Percentiles rank a stretch among this genome's conserved stretches.
phyloP scores from a whole-genome alignment of 108 stramenopile species.

The Conticribra guillardii region DNA sequence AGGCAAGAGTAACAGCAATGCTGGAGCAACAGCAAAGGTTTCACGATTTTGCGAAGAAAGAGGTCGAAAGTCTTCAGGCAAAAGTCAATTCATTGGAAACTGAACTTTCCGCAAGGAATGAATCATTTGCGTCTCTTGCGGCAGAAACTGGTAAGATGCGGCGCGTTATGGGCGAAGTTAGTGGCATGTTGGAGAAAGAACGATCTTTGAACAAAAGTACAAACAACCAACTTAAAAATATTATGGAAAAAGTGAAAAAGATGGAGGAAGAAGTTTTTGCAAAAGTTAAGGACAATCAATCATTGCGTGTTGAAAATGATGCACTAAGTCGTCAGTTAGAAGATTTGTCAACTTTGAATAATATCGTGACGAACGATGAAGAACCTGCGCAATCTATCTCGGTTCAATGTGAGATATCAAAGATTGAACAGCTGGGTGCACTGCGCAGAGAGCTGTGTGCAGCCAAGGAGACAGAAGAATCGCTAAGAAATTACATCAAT shows the following conservation, averaged over 20 bases:
- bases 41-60: conserved; percentile 17
- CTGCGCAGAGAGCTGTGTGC: conserved; percentile 13
- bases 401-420: background rate
- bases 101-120: background rate
- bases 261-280: background rate
- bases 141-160: conserved; percentile 7
- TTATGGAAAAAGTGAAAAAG: background rate
- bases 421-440: background rate
- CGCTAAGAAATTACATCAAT: conserved; percentile 27
- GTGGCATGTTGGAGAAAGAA: conserved; percentile 9
- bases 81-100: conserved; percentile 20
- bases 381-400: background rate
- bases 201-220: background rate
- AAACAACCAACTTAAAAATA: conserved; percentile 1
- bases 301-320: background rate
- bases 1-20: conserved; percentile 12
- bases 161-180: background rate
- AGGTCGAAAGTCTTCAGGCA: conserved; percentile 4
- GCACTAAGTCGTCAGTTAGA: conserved; percentile 3
- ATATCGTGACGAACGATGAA: background rate
- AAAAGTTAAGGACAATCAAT: background rate
- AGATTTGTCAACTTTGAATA: background rate
- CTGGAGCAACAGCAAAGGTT: conserved; percentile 12
- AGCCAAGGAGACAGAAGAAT: conserved; percentile 24
- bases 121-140: conserved; percentile 12